A percentile compares a stretch with the other conserved stretches of the same genome.
Conservation (phyloP, 371 early-diverging fungal species). For the Syncephalastrum racemosum region DNA sequence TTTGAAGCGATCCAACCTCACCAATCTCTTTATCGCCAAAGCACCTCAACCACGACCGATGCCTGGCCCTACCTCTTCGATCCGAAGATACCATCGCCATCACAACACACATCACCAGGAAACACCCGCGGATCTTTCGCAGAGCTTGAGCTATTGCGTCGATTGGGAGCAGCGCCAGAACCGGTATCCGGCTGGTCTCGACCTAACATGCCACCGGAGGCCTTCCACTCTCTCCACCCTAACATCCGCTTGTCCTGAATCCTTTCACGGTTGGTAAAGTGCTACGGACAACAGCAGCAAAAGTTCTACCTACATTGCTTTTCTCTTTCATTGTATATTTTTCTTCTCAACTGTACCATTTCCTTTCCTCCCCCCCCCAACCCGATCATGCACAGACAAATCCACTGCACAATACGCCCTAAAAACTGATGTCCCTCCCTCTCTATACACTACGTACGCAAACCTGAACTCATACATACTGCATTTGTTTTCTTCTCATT, state of each 20-base stretch:
- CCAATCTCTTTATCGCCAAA: background rate
- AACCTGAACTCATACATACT: background rate
- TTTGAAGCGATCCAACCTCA: background rate
- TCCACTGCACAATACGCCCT: background rate
- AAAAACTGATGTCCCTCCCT: background rate
- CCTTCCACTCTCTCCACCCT: constrained; percentile 5
- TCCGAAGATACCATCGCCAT: background rate
- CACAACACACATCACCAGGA: background rate
- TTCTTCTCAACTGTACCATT: constrained; percentile 5
- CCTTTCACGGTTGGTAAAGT: background rate
- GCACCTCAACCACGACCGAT: constrained; percentile 9
- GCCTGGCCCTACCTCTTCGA: background rate
- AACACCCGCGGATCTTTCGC: constrained; percentile 10
- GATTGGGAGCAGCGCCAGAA: constrained; percentile 28
- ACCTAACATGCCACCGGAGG: constrained; percentile 23
- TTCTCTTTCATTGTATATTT: background rate
- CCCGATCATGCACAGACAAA: no score
- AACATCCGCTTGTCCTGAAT: constrained; percentile 3
- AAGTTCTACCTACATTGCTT: constrained; percentile 1
- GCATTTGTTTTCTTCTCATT: constrained; percentile 4
- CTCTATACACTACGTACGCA: background rate
- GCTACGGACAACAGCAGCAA: background rate
- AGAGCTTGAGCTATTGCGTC: constrained; percentile 19
- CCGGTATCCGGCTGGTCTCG: background rate
- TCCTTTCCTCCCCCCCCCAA: background rate